Percentiles rank a stretch among this genome's conserved stretches.
Evolutionary conservation across 1,139 yeast species (phyloP).

Genomic region (Candida sojae): DNA sequence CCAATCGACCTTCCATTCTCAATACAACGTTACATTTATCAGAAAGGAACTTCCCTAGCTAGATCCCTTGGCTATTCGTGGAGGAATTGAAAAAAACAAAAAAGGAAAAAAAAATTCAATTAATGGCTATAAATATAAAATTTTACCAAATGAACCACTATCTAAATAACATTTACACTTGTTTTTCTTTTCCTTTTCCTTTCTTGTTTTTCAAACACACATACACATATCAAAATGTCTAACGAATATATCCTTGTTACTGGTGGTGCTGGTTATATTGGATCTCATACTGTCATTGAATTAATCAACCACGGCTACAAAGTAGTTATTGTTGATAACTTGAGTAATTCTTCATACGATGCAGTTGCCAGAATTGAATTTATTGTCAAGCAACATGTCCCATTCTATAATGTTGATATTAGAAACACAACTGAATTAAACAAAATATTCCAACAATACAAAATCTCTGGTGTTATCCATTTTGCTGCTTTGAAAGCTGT

Average conservation of each 20-base stretch:
- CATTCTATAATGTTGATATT: slow-evolving; percentile 63
- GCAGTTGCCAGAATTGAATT: slow-evolving; percentile 67
- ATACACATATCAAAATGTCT: slow-evolving; percentile 13
- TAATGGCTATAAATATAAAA: background rate
- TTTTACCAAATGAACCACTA: background rate
- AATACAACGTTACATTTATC: background rate
- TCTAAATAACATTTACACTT: too few species aligned
- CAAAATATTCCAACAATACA: slow-evolving; percentile 50
- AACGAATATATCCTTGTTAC: slow-evolving; percentile 62
- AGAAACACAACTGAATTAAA: slow-evolving; percentile 50
- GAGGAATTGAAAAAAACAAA: too few species aligned
- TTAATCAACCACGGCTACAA: slow-evolving; percentile 64
- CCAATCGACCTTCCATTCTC: background rate
- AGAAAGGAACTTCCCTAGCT: background rate
- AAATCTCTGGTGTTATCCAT: slow-evolving; percentile 67
- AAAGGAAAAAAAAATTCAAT: too few species aligned
- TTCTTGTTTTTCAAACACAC: background rate
- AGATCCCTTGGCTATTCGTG: background rate
- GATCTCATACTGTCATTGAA: slow-evolving; percentile 77
- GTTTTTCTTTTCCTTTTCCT: background rate
- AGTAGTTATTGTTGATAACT: slow-evolving; percentile 72
- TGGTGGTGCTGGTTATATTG: slow-evolving; percentile 89
- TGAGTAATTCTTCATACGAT: slow-evolving; percentile 67
- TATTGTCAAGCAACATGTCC: slow-evolving; percentile 50
- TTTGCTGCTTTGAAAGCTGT: slow-evolving; percentile 90